Percentiles rank a stretch among this genome's conserved stretches.
Conservation (phyloP, 164 flowering plant species). For the Vitis vinifera region DNA sequence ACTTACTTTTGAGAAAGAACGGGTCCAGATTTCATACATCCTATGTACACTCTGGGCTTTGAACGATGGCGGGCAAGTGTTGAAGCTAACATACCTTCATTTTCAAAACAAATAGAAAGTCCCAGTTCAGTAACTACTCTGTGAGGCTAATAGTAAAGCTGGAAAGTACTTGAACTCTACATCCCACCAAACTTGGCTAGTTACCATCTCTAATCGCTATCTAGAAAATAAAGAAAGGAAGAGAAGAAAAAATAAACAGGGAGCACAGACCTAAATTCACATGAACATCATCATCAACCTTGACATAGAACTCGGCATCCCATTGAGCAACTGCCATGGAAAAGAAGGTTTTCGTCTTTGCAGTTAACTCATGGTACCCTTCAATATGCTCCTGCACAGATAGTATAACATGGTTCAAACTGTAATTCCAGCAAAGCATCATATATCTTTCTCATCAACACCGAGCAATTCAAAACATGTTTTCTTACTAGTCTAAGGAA, state of each 20-base stretch:
- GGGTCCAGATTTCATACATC: constrained; percentile 27
- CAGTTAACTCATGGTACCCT: constrained; percentile 9
- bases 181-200: neutral
- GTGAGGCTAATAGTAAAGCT: neutral
- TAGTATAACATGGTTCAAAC: neutral
- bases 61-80: constrained; percentile 18
- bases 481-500: constrained; percentile 24
- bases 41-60: constrained; percentile 17
- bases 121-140: neutral
- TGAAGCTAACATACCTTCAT: constrained; percentile 17
- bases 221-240: neutral
- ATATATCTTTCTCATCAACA: neutral
- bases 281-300: constrained; percentile 11
- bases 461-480: neutral
- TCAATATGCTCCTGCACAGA: constrained; percentile 17
- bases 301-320: constrained; percentile 16
- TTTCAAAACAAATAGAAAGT: neutral
- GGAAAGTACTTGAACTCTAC: neutral
- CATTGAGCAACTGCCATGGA: constrained; percentile 10
- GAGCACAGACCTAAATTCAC: constrained; percentile 12
- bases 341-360: constrained; percentile 7
- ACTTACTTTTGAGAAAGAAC: constrained; percentile 21
- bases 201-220: neutral
- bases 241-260: too few species aligned
- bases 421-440: neutral